These are phyloP conservation scores for Curvularia hawaiiensis DNA, from an alignment of 2,329 filamentous ascomycete species.

Conservation along the genomic window DNA sequence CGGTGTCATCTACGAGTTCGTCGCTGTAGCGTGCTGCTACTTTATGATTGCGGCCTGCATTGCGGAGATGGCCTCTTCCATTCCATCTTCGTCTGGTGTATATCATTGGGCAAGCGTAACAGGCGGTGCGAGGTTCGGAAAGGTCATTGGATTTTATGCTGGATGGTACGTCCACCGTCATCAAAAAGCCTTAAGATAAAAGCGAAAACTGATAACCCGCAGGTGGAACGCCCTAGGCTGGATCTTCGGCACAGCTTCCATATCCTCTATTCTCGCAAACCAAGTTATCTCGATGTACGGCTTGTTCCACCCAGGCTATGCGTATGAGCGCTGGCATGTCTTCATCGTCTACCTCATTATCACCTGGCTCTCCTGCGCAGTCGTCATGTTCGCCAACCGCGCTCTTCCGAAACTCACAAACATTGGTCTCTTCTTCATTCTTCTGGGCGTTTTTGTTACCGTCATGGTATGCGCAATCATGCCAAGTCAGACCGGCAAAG, in stretches of 20 bases:
- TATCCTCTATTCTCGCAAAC: slow-evolving; percentile 53
- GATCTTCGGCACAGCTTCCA: slow-evolving; percentile 53
- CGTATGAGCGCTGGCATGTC: slow-evolving; percentile 56
- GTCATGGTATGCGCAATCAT: slow-evolving; percentile 62
- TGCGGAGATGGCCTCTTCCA: slow-evolving; percentile 56
- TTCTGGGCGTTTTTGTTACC: slow-evolving; percentile 61
- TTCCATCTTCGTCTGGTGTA: slow-evolving; percentile 52
- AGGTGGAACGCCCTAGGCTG: slow-evolving; percentile 59
- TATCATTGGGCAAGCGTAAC: slow-evolving; percentile 61
- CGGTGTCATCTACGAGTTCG: slow-evolving; percentile 55
- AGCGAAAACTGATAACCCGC: not conserved
- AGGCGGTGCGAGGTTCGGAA: slow-evolving; percentile 53
- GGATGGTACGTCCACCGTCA: slow-evolving; percentile 46
- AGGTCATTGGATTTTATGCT: slow-evolving; percentile 55
- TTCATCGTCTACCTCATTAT: slow-evolving; percentile 57
- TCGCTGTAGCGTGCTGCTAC: slow-evolving; percentile 58
- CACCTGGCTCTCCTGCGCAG: slow-evolving; percentile 53
- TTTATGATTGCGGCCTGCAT: slow-evolving; percentile 57
- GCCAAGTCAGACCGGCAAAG: slow-evolving; percentile 52
- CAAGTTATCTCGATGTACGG: slow-evolving; percentile 56
- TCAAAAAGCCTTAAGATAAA: not conserved
- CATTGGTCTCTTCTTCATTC: slow-evolving; percentile 59
- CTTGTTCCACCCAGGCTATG: slow-evolving; percentile 54
- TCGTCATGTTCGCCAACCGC: slow-evolving; percentile 61
- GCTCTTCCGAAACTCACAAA: slow-evolving; percentile 59